Percentiles rank a stretch among this genome's conserved stretches.
Evolutionary conservation across 2,329 filamentous ascomycete genomes (phyloP).

Genomic region (Monilinia vaccinii-corymbosi): DNA sequence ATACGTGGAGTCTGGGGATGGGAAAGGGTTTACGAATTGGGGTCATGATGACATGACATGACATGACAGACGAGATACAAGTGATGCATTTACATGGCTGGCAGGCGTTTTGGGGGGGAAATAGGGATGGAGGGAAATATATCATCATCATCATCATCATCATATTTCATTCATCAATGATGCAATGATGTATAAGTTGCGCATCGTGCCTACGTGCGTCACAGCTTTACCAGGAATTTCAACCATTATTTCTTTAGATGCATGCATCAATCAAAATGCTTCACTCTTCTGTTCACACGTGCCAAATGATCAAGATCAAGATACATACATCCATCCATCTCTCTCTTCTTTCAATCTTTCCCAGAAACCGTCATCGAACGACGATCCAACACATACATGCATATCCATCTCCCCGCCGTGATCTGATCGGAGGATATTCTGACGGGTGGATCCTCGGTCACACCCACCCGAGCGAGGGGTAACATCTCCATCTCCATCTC

Average conservation of each 20-base stretch:
- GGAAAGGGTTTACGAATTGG: background rate
- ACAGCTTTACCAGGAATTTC: no score
- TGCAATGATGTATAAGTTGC: background rate
- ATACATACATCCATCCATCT: no score
- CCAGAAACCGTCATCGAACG: slow-evolving; percentile 23
- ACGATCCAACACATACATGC: slow-evolving; percentile 27
- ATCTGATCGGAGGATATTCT: slow-evolving; percentile 26
- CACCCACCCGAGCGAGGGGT: no score
- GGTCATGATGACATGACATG: background rate
- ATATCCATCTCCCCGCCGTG: slow-evolving; percentile 24
- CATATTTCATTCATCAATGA: background rate
- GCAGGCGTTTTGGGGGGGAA: background rate
- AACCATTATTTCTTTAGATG: background rate
- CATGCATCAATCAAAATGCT: background rate
- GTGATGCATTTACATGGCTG: background rate
- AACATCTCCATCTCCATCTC: no score
- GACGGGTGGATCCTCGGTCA: slow-evolving; percentile 23
- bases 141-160: background rate
- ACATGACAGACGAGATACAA: background rate
- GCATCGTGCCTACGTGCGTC: background rate
- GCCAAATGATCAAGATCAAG: no score
- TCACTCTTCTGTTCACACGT: no score
- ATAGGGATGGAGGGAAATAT: background rate
- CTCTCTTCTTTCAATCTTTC: slow-evolving; percentile 8
- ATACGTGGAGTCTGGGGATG: background rate